Evolutionary conservation across 225 moss, liverwort and hornwort species (phyloP), one percentile per base, ranked within the genome.

Genomic region (Bryoerythrophyllum caledonicum): DNA sequence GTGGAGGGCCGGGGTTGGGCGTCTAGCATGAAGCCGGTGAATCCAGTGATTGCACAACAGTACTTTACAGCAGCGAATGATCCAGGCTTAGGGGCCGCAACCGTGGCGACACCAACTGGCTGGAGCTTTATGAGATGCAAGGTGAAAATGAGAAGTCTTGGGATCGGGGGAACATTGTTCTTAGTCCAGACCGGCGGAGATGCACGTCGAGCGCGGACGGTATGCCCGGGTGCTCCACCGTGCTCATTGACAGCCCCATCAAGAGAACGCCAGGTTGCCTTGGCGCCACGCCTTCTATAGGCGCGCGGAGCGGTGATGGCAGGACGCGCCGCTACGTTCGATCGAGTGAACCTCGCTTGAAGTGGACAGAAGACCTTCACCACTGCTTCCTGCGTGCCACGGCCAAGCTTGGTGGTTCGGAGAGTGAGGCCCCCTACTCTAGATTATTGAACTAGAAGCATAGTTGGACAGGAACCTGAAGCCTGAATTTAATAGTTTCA

Each of bases 341-440:
- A 26, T 86, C 91, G 13, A 84, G 72, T 70, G 85, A 82, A 48
- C 91, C 91, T 14, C 83, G 91, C 2, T 76, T 92, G 14, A 82
- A 83, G 55, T 92, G 91, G 91, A 82, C 90, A 1, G 77, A 80
- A 25, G 86, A 88, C 27, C 90, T 92, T 37, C 91, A 90, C 48
- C 77, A 84, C 17, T 63, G 86, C 44, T 92, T 92, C n/a, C 66
- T 90, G 17, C 77, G 76, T 38, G 88, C 91, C 1, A 80, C 73
- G n/a, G 75, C 81, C 19, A 85, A 79, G 8, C 90, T 92, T 4
- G 91, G 91, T 63, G 91, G 91, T 10, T 73, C 84, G 13, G 82
- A 92, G 59, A 92, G 91, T 92, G 67, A 90, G 91, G 4, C 3
- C 1, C 48, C 7, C 48, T 49, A 38, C 38, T 38, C 38, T 38